These are phyloP conservation scores for Osmanthus fragrans DNA, from an alignment of 257 asterid species.

Conservation along the genomic window DNA sequence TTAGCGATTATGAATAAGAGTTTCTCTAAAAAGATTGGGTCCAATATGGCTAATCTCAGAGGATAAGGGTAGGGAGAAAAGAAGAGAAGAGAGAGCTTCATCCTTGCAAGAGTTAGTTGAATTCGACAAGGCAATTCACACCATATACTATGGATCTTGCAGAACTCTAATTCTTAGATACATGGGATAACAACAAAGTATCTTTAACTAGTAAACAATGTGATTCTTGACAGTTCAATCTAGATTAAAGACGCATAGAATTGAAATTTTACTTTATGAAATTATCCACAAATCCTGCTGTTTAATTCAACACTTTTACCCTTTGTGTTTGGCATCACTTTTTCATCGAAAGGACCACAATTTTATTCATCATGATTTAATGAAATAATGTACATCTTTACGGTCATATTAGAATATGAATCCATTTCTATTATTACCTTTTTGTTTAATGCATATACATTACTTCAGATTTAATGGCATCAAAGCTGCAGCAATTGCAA, in stretches of 20 bases:
- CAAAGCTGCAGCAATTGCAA: conserved; percentile 59
- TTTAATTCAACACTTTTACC: background rate
- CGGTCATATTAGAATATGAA: background rate
- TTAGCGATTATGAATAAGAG: background rate
- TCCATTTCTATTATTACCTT: background rate
- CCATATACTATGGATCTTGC: background rate
- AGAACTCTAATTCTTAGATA: background rate
- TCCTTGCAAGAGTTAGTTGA: background rate
- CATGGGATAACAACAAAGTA: background rate
- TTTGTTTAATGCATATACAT: conserved; percentile 28
- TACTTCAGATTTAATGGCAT: conserved; percentile 40
- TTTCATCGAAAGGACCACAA: background rate
- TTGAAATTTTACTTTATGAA: background rate
- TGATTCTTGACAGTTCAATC: background rate
- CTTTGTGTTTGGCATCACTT: background rate
- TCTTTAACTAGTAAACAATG: background rate
- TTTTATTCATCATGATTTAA: background rate
- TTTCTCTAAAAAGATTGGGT: background rate
- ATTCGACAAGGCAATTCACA: background rate
- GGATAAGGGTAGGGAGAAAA: background rate
- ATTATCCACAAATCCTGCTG: background rate
- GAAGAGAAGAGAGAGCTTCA: background rate
- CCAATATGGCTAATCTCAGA: background rate
- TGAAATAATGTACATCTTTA: background rate
- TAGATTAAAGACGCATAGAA: background rate